Base-by-base conservation (phyloP, 2,329 filamentous ascomycete genomes). In the Penicillium sp. region DNA sequence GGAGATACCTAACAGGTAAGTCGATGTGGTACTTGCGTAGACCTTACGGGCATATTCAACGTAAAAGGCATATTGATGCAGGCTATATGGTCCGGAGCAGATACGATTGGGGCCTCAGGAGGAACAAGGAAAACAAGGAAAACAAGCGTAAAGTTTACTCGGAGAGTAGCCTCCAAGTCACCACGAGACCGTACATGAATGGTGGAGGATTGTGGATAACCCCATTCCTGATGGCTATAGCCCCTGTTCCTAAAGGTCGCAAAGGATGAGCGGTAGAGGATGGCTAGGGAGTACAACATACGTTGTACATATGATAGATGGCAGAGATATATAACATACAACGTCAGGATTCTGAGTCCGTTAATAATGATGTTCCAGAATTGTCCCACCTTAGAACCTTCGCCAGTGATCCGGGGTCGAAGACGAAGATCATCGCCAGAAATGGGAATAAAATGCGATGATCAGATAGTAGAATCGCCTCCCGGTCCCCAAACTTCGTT, bases 91-190 rank as follows among this genome's bases (percentile, higher is more conserved):
- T 34, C 32, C 32, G 16, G 11, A 9, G 36, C 10, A 39, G 51
- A 56, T 57, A 47, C 45, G 53, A 36, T 29, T 47, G 19, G 35
- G 19, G 26, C 29, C 29, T 34, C 34, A 19, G 5, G 29, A 23
- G 35, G 60, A 47, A n/a, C n/a, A n/a, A n/a, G n/a, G n/a, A n/a
- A n/a, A 45, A 49, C 39, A n/a, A 19, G 32, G 36, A 18, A 42
- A 47, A 55, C 43, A 59, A 62, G 56, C 52, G 58, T 56, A 59
- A 59, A 58, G 47, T 62, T 62, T 59, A 54, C 47, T 61, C 56
- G 61, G 58, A 58, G 59, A 47, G 58, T 63, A 63, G 57, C 53
- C 32, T 47, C 45, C 7, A 36, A 7, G 34, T 47, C 18, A 46
- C n/a, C 46, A 18, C 35, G 27, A 52, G 46, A 19, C 50, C 4